These are phyloP conservation scores for Fusarium clavum DNA, from an alignment of 2,329 filamentous ascomycete species.

Conservation along the genomic window DNA sequence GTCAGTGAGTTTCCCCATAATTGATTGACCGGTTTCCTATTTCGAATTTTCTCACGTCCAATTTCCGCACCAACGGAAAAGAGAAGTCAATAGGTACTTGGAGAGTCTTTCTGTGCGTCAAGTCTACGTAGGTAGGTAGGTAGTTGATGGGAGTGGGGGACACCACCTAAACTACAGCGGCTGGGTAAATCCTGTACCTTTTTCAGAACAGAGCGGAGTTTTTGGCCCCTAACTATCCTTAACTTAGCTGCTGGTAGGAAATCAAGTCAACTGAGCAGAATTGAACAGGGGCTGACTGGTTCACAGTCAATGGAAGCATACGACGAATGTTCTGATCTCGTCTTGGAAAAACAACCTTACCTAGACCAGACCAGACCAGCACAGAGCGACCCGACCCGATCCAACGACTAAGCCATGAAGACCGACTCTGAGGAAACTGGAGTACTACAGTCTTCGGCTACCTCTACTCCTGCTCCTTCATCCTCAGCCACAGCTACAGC, in stretches of 20 bases:
- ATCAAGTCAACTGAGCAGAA: constrained; percentile 4
- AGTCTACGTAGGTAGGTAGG: too few species aligned
- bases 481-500: constrained; percentile 21
- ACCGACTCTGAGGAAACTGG: constrained; percentile 12
- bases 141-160: background rate
- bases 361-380: background rate
- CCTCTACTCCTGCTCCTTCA: constrained; percentile 22
- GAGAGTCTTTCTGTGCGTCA: background rate
- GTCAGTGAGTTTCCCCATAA: constrained; percentile 20
- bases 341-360: constrained; percentile 24
- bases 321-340: constrained; percentile 30
- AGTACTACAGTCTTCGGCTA: constrained; percentile 24
- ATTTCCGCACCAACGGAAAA: constrained; percentile 9
- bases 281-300: constrained; percentile 27
- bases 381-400: background rate
- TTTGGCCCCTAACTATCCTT: constrained; percentile 12
- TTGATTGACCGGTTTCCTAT: constrained; percentile 9
- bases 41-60: background rate
- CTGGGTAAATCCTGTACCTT: background rate
- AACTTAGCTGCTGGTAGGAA: constrained; percentile 1
- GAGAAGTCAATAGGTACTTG: background rate
- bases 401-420: constrained; percentile 34
- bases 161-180: background rate
- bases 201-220: constrained; percentile 9
- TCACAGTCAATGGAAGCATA: constrained; percentile 25